Conservation (phyloP, 1,284 basidiomycete genomes). For the Entoloma clypeatum region DNA sequence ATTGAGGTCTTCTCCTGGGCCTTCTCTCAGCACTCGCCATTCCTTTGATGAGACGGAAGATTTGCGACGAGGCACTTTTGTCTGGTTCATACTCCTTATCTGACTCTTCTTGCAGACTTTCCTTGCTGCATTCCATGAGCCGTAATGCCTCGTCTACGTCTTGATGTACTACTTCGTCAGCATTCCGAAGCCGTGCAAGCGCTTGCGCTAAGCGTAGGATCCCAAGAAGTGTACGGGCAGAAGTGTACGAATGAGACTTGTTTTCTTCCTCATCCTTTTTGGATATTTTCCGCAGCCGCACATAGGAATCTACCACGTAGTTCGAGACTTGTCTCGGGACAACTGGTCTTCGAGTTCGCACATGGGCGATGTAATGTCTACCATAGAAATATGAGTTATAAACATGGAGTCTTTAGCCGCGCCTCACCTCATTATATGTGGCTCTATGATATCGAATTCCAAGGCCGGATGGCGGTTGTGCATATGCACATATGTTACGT, state of each 20-base stretch:
- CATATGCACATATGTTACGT: conserved; percentile 99
- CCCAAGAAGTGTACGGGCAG: conserved; percentile 94
- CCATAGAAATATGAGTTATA: conserved; percentile 11
- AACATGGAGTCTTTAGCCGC: not conserved
- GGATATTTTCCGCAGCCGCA: conserved; percentile 87
- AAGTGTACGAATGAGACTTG: conserved; percentile 91
- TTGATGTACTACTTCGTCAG: conserved; percentile 72
- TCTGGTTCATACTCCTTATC: conserved; percentile 69
- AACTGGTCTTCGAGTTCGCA: conserved; percentile 85
- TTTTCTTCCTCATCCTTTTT: conserved; percentile 90
- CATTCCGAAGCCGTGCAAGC: conserved; percentile 86
- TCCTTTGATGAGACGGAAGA: conserved; percentile 86
- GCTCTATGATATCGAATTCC: conserved; percentile 81
- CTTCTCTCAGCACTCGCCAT: conserved; percentile 57
- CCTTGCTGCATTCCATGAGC: conserved; percentile 95
- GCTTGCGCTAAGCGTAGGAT: conserved; percentile 94
- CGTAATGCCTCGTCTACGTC: conserved; percentile 98
- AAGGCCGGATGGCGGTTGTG: conserved; percentile 85
- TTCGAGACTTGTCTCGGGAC: conserved; percentile 86
- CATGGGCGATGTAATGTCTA: conserved; percentile 94
- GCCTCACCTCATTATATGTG: conserved; percentile 84
- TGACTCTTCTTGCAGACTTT: conserved; percentile 80
- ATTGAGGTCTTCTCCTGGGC: conserved; percentile 34
- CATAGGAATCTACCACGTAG: conserved; percentile 95
- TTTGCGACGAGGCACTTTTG: conserved; percentile 74